Base-by-base conservation (phyloP, 352 stramenopile species). In the Phytophthora colocasiae region DNA sequence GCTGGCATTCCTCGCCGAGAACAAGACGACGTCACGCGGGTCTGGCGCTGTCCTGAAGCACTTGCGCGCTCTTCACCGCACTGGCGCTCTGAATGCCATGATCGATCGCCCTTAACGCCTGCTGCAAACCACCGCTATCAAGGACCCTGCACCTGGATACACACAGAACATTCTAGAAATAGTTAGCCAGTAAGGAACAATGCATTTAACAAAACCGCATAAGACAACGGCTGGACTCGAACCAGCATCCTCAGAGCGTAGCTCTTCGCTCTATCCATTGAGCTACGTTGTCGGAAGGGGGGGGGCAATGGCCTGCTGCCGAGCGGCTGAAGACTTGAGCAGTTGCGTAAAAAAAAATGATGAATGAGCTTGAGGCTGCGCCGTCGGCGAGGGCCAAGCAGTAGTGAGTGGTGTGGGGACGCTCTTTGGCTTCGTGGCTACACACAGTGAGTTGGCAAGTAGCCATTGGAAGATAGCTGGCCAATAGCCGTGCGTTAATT, bases 41-140 rank as follows among this genome's bases (percentile, higher is more conserved):
- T 49, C 46, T 1, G 36, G 34, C 6, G 41, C 58, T 6, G 48
- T 61, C 1, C 48, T 73, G 34, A 69, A 73, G 58, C 58, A 61
- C 29, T n/a, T 70, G 1, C 47, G 53, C 5, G 19, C 3, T 0
- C 46, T 59, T 32, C 38, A 64, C 34, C 46, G 40, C 40, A 44
- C 47, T n/a, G 36, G 62, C 9, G 26, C 3, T 4, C 43, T 59
- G 9, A 44, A 58, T 29, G 22, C 2, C 8, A 52, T n/a, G 36
- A 53, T 59, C 12, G 19, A 46, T 26, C 7, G 36, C 5, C 36
- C 0, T 19, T 1, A 19, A 19, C 19, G 19, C 19, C 19, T 19
- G 19, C 19, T 19, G 19, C 19, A 19, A 57, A 22, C 39, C 5
- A 7, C 44, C 7, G n/a, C 14, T 6, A 57, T 61, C 52, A 4